Percentiles rank a stretch among this genome's conserved stretches.
Conservation (phyloP, 352 stramenopile species). For the Phytophthora constricta region DNA sequence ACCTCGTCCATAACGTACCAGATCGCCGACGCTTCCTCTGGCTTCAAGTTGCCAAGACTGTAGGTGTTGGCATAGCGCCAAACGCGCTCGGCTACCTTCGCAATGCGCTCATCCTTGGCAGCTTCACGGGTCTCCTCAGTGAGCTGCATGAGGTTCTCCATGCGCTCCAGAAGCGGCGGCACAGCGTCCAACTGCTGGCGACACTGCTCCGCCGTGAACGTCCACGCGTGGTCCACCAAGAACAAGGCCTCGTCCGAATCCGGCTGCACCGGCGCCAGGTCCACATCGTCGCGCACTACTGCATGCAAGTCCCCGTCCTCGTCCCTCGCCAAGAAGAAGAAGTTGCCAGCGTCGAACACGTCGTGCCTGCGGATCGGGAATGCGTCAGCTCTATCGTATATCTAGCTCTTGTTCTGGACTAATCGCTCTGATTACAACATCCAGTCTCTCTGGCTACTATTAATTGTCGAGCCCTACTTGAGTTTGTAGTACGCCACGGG, state of each 20-base stretch:
- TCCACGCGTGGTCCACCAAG: conserved; percentile 65
- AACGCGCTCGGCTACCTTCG: conserved; percentile 39
- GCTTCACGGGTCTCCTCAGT: conserved; percentile 22
- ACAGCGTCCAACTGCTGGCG: conserved; percentile 39
- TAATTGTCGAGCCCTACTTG: conserved; percentile 41
- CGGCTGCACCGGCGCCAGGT: conserved; percentile 40
- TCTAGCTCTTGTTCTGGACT: too few species aligned
- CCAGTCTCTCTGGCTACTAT: neutral
- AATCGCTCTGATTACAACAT: too few species aligned
- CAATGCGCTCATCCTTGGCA: conserved; percentile 35
- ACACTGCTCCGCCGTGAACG: conserved; percentile 53
- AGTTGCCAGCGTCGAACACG: conserved; percentile 55
- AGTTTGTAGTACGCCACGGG: conserved; percentile 58
- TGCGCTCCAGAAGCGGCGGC: conserved; percentile 46
- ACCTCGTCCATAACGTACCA: conserved; percentile 75
- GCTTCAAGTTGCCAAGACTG: conserved; percentile 48
- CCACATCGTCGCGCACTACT: conserved; percentile 55
- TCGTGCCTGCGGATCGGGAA: conserved; percentile 40
- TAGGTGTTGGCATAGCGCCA: conserved; percentile 65
- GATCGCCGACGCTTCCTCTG: conserved; percentile 49
- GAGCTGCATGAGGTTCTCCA: conserved; percentile 60
- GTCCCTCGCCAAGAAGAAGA: conserved; percentile 55
- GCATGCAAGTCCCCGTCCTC: conserved; percentile 54
- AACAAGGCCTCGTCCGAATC: conserved; percentile 51
- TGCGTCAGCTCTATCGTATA: too few species aligned